A percentile compares a stretch with the other conserved stretches of the same genome.
These are phyloP conservation scores for Zoysia japonica DNA, from an alignment of 176 grass and related monocot genomes.

Conservation along the genomic window DNA sequence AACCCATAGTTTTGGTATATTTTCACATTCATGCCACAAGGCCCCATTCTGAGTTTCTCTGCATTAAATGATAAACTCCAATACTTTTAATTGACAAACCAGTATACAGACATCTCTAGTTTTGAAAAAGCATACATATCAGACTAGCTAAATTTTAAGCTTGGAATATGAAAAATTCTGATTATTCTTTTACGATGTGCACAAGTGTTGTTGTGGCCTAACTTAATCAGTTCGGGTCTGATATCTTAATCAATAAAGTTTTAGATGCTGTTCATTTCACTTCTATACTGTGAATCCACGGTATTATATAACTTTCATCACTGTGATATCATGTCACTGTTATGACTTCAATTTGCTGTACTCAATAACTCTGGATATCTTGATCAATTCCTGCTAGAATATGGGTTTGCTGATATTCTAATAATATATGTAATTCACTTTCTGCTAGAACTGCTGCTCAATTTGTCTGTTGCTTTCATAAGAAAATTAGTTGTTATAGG, in stretches of 20 bases:
- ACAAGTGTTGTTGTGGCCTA: background rate
- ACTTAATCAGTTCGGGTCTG: background rate
- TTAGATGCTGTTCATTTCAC: background rate
- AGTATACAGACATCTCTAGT: background rate
- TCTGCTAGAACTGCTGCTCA: background rate
- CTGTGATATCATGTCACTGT: background rate
- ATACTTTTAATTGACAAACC: constrained; percentile 4
- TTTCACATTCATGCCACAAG: constrained; percentile 6
- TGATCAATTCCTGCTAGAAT: constrained; percentile 12
- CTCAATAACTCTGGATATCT: background rate
- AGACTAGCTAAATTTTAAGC: background rate
- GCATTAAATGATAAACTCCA: constrained; percentile 1
- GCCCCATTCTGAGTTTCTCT: background rate
- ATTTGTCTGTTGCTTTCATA: background rate
- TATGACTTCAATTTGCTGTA: background rate
- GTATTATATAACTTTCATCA: background rate
- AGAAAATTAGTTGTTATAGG: background rate
- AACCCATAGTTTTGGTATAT: constrained; percentile 65
- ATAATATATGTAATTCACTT: background rate
- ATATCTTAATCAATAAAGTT: background rate
- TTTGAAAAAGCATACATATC: background rate
- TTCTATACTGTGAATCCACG: background rate
- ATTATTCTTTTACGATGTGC: too few relatives aligned
- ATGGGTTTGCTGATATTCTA: background rate
- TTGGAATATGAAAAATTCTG: too few relatives aligned